Evolutionary conservation across 371 early-diverging fungal species (phyloP).

Genomic region (Fennellomyces sp.): DNA sequence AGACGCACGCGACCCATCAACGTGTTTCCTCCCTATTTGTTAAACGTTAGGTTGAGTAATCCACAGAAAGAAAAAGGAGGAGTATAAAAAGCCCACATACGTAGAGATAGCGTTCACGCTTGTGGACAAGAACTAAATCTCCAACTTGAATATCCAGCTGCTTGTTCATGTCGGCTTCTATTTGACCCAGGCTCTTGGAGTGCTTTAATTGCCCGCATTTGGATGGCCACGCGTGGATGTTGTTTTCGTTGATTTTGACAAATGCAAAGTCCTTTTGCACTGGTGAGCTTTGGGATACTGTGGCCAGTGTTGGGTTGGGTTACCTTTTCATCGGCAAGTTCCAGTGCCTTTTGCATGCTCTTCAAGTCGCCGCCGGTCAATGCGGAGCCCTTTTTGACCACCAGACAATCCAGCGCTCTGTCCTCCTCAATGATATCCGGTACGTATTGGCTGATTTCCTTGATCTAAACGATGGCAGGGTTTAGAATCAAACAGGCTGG

Average conservation of each 20-base stretch:
- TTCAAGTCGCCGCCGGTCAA: slow-evolving; percentile 43
- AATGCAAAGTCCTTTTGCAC: slow-evolving; percentile 38
- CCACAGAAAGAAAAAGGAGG: slow-evolving; percentile 1
- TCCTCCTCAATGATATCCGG: slow-evolving; percentile 26
- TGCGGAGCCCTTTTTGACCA: slow-evolving; percentile 42
- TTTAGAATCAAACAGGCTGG: not conserved
- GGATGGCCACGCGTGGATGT: slow-evolving; percentile 56
- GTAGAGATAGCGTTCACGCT: slow-evolving; percentile 57
- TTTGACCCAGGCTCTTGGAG: slow-evolving; percentile 20
- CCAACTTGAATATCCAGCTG: slow-evolving; percentile 49
- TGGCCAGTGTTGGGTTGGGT: not conserved
- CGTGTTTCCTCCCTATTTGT: slow-evolving; percentile 72
- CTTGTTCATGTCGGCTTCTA: slow-evolving; percentile 27
- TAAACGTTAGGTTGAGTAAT: not conserved
- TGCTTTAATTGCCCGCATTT: slow-evolving; percentile 41
- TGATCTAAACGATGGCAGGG: slow-evolving; percentile 29
- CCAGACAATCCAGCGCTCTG: slow-evolving; percentile 43
- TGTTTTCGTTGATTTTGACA: slow-evolving; percentile 61
- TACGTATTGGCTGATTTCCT: slow-evolving; percentile 36
- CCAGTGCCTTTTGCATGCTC: slow-evolving; percentile 31
- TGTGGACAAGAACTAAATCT: slow-evolving; percentile 64
- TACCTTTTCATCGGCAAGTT: slow-evolving; percentile 32
- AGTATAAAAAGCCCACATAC: slow-evolving; percentile 29
- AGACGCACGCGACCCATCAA: slow-evolving; percentile 75
- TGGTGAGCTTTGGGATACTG: not conserved